Evolutionary conservation across 2,329 filamentous ascomycete species (phyloP).

Genomic region (Sclerotiophoma versabilis): DNA sequence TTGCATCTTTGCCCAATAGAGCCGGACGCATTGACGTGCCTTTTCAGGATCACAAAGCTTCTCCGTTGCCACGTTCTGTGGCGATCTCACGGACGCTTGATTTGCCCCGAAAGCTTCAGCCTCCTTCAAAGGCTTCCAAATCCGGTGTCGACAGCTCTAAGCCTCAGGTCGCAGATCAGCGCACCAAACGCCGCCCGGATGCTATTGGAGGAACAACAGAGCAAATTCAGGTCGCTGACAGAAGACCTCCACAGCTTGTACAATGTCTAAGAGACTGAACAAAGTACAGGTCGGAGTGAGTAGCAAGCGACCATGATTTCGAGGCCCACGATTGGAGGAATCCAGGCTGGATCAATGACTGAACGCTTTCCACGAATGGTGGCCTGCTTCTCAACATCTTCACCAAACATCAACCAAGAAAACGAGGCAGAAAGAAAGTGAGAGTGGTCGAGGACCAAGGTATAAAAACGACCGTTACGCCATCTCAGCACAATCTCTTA

Average conservation of each 20-base stretch:
- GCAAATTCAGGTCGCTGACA: neutral
- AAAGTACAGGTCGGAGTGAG: neutral
- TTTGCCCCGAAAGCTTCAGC: constrained; percentile 7
- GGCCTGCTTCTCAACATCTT: neutral
- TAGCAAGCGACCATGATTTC: neutral
- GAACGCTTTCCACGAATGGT: constrained; percentile 1
- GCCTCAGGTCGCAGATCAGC: neutral
- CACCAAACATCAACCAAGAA: neutral
- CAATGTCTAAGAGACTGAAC: neutral
- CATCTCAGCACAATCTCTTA: neutral
- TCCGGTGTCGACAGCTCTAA: neutral
- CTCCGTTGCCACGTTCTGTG: constrained; percentile 7
- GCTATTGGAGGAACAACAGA: constrained; percentile 10
- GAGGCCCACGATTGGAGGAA: constrained; percentile 2
- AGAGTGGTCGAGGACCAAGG: neutral
- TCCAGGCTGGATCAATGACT: neutral
- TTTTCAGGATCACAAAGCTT: neutral
- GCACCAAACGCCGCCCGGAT: neutral
- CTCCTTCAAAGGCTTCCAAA: neutral
- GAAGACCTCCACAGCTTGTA: neutral
- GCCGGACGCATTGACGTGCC: neutral
- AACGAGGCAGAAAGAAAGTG: neutral
- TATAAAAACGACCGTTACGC: constrained; percentile 3
- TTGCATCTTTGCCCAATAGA: neutral
- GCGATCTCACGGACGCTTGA: constrained; percentile 1